These are phyloP conservation scores for Sporothrix protearum DNA, from an alignment of 2,329 filamentous ascomycete genomes.

Conservation along the genomic window DNA sequence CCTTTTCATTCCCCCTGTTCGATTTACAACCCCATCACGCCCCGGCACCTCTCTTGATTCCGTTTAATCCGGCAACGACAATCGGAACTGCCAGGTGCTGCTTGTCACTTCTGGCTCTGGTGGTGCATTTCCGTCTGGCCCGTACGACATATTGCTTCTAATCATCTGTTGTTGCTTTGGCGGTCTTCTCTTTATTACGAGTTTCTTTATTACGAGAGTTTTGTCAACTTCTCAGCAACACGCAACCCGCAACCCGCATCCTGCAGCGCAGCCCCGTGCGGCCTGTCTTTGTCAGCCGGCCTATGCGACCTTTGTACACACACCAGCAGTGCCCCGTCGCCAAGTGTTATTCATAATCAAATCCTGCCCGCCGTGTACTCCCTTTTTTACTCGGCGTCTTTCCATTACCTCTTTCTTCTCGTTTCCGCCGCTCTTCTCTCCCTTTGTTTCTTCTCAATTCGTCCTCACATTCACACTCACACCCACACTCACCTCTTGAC, in stretches of 20 bases:
- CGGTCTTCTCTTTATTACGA: not conserved
- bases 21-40: not conserved
- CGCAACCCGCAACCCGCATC: not conserved
- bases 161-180: not conserved
- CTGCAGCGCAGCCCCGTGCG: slow-evolving; percentile 6
- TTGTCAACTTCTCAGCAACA: not conserved
- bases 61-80: not conserved
- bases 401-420: not conserved
- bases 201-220: not conserved
- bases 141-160: not conserved
- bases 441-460: not conserved
- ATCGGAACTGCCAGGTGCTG: not conserved
- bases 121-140: not conserved
- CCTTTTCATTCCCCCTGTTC: slow-evolving; percentile 17
- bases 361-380: not conserved
- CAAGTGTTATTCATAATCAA: slow-evolving; percentile 18
- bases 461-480: not conserved
- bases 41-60: not conserved
- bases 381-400: not conserved
- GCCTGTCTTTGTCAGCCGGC: slow-evolving; percentile 17
- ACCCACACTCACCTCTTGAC: not conserved
- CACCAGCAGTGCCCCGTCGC: not conserved
- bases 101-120: not conserved
- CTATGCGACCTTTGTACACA: not conserved
- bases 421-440: not conserved